Evolutionary conservation across 257 asterid genomes (phyloP).

Genomic region (Cinchona pubescens): DNA sequence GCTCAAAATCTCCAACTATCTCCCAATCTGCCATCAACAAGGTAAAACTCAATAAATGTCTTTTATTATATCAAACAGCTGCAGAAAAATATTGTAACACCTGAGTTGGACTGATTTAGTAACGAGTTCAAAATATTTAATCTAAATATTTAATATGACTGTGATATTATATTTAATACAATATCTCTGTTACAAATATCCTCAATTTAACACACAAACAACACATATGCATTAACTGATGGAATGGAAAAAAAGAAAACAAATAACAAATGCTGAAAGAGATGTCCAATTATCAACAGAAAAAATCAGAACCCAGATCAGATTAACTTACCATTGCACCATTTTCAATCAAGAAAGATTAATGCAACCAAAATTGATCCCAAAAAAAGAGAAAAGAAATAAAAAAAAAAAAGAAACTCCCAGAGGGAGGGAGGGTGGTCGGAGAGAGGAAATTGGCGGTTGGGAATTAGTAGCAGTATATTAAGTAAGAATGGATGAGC

Average conservation of each 20-base stretch:
- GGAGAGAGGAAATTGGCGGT: slow-evolving; percentile 5
- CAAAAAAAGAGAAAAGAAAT: neutral
- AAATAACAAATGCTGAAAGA: neutral
- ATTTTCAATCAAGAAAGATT: neutral
- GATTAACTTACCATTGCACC: neutral
- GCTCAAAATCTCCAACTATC: slow-evolving; percentile 13
- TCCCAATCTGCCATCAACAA: slow-evolving; percentile 8
- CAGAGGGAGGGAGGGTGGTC: neutral
- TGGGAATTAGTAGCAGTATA: too few relatives aligned
- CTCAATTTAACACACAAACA: neutral
- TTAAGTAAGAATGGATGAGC: slow-evolving; percentile 20
- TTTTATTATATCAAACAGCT: neutral
- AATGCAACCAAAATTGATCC: slow-evolving; percentile 13
- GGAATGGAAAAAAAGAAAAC: neutral
- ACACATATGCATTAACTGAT: neutral
- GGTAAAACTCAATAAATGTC: neutral
- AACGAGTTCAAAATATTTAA: too few relatives aligned
- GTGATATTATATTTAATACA: too few relatives aligned
- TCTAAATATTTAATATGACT: too few relatives aligned
- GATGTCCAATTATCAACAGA: neutral
- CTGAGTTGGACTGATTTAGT: too few relatives aligned
- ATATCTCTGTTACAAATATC: too few relatives aligned
- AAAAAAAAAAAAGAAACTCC: neutral
- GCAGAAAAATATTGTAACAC: too few relatives aligned
- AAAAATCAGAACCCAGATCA: neutral